phyloP scores from a whole-genome alignment of 768 basidiomycete genomes.

The Amanita brunnescens region DNA sequence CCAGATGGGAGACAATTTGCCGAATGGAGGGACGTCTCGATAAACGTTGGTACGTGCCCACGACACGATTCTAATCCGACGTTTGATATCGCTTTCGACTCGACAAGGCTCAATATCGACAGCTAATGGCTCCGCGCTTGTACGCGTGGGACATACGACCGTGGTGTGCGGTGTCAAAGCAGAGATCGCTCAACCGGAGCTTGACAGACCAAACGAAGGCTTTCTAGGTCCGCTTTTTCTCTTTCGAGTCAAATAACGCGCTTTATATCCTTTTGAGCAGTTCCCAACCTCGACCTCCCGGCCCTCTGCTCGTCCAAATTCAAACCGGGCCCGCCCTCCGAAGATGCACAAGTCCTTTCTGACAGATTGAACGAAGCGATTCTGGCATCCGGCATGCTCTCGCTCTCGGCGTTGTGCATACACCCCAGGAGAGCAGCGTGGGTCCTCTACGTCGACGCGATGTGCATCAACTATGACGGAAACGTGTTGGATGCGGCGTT shows the following conservation, averaged over 20 bases:
- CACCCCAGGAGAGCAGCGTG: constrained; percentile 74
- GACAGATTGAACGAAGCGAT: constrained; percentile 74
- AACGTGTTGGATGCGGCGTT: constrained; percentile 90
- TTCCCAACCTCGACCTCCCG: constrained; percentile 92
- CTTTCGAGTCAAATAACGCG: neutral
- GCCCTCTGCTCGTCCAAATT: constrained; percentile 90
- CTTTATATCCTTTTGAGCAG: constrained; percentile 28
- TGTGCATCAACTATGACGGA: constrained; percentile 96
- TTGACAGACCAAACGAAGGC: constrained; percentile 65
- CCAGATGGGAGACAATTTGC: constrained; percentile 74
- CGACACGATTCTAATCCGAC: neutral
- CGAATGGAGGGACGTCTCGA: constrained; percentile 65
- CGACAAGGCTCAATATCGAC: constrained; percentile 83
- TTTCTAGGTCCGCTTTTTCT: constrained; percentile 58
- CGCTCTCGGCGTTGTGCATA: constrained; percentile 68
- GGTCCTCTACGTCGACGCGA: constrained; percentile 92
- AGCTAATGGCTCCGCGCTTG: constrained; percentile 87
- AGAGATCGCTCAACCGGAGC: constrained; percentile 85
- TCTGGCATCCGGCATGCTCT: constrained; percentile 59
- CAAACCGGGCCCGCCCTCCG: constrained; percentile 90
- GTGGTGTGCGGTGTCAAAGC: constrained; percentile 95
- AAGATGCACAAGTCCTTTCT: constrained; percentile 90
- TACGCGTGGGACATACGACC: constrained; percentile 87
- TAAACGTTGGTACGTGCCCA: constrained; percentile 65
- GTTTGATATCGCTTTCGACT: neutral